These are phyloP conservation scores for Saturnispora galanensis DNA, from an alignment of 805 yeast genomes.

Conservation along the genomic window DNA sequence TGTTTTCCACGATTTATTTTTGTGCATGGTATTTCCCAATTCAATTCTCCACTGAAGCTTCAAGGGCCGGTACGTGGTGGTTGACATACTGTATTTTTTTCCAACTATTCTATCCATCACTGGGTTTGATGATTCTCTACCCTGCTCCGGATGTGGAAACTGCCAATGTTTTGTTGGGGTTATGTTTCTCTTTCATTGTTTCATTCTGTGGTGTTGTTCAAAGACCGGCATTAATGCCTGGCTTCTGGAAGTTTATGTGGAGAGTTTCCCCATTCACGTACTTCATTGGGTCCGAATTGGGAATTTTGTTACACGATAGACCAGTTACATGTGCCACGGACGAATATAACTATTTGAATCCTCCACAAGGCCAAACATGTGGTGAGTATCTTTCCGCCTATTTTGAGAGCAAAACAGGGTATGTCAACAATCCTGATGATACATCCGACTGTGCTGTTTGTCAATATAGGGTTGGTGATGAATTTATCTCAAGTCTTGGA, in stretches of 20 bases:
- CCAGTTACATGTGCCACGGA: conserved; percentile 36
- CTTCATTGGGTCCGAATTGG: conserved; percentile 45
- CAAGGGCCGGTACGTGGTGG: conserved; percentile 42
- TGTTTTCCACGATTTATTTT: conserved; percentile 39
- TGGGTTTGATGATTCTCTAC: conserved; percentile 47
- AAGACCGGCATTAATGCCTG: conserved; percentile 47
- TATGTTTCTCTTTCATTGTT: conserved; percentile 47
- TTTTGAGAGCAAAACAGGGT: conserved; percentile 42
- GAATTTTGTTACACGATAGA: conserved; percentile 40
- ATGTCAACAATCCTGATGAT: conserved; percentile 44
- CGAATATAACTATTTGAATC: conserved; percentile 42
- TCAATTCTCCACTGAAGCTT: conserved; percentile 26
- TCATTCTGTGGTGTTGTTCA: conserved; percentile 66
- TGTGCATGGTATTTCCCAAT: conserved; percentile 30
- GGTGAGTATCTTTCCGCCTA: conserved; percentile 35
- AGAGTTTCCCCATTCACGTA: conserved; percentile 66
- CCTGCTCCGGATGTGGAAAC: conserved; percentile 56
- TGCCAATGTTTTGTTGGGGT: conserved; percentile 49
- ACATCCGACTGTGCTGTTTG: conserved; percentile 43
- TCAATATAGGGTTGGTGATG: conserved; percentile 34
- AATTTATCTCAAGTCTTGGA: conserved; percentile 34
- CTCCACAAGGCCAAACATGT: conserved; percentile 61
- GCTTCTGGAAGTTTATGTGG: conserved; percentile 54
- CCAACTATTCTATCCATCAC: conserved; percentile 36
- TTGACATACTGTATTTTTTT: conserved; percentile 29